Base-by-base conservation (phyloP, 75 land plant species). In the Pinus tabuliformis region DNA sequence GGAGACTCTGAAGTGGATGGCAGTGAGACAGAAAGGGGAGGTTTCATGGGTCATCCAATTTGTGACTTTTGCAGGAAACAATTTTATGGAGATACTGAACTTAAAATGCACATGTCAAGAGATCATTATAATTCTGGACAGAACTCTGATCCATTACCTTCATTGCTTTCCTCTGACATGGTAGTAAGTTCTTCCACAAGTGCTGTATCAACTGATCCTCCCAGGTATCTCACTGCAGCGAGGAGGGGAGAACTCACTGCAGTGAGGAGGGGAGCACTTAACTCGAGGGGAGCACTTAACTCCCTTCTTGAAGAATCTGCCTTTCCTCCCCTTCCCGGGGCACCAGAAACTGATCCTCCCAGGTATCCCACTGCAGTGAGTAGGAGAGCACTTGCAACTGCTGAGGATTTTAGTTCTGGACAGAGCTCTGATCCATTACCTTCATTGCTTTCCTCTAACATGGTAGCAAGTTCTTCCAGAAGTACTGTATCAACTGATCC, bases 1-100 rank as follows among this genome's bases (percentile, higher is more conserved):
- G 99, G 99, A 72, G 98, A 95, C 62, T 90, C 92, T 37, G 91
- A 87, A 68, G 94, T 97, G 37, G 99, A 97, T 87, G 98, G 98
- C 16, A 88, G 36, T 82, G 98, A 91, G 63, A 89, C 86, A 80
- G 99, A 94, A 65, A 76, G 97, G 59, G 97, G 95, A 72, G 98
- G 96, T 13, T 97, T 95, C 74, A 76, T 62, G 59, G 99, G 99
- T 18, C 99, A 97, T 75, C 98, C 99, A 16, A 77, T 86, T 76
- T 97, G 99, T 81, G 96, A 87, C 59, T 97, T 97, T 72, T 97
- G 99, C 81, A 83, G 70, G 62, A 91, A 81, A 56, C 91, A 89
- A 26, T 97, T 91, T 78, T 97, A 97, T 82, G 98, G 96, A 36
- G 98, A 97, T 30, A 93, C 92, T 82, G 99, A 97, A 75, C 94